Evolutionary conservation across 805 yeast genomes (phyloP).

Genomic region (Groenewaldozyma salmanticensis): DNA sequence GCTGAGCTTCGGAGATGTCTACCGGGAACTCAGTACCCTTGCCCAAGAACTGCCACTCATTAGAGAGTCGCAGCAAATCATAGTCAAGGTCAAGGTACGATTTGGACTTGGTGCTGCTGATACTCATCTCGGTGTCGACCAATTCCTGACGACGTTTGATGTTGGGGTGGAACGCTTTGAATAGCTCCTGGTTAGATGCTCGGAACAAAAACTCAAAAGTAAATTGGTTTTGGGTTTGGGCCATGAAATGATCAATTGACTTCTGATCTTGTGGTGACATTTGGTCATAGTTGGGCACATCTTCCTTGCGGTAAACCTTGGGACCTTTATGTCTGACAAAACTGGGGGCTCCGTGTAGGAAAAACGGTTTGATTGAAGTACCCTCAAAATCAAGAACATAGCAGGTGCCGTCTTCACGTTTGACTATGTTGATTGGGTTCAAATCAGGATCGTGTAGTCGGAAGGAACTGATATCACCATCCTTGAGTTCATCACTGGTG

Average conservation of each 20-base stretch:
- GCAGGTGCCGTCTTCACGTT: constrained; percentile 30
- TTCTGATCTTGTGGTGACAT: constrained; percentile 65
- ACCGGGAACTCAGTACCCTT: constrained; percentile 43
- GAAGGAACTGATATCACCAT: constrained; percentile 55
- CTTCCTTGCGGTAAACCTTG: constrained; percentile 69
- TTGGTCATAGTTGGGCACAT: constrained; percentile 57
- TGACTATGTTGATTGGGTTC: constrained; percentile 80
- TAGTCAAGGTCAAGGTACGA: constrained; percentile 25
- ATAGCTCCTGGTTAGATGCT: constrained; percentile 40
- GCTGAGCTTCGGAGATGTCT: constrained; percentile 45
- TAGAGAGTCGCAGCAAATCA: constrained; percentile 20
- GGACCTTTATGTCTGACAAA: constrained; percentile 85
- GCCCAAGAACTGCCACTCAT: constrained; percentile 22
- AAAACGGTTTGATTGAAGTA: constrained; percentile 68
- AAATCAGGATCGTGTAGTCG: constrained; percentile 73
- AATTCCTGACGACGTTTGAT: constrained; percentile 42
- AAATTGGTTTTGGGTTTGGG: constrained; percentile 84
- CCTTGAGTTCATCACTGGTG: constrained; percentile 35
- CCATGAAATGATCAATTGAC: constrained; percentile 78
- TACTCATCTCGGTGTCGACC: constrained; percentile 21
- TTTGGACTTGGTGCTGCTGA: constrained; percentile 13
- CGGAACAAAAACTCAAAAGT: constrained; percentile 76
- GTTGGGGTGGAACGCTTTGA: constrained; percentile 74
- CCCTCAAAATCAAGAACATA: constrained; percentile 79
- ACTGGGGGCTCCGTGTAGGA: constrained; percentile 68